Evolutionary conservation across 1,284 basidiomycete genomes (phyloP).

Genomic region (Fomitopsis betulina): DNA sequence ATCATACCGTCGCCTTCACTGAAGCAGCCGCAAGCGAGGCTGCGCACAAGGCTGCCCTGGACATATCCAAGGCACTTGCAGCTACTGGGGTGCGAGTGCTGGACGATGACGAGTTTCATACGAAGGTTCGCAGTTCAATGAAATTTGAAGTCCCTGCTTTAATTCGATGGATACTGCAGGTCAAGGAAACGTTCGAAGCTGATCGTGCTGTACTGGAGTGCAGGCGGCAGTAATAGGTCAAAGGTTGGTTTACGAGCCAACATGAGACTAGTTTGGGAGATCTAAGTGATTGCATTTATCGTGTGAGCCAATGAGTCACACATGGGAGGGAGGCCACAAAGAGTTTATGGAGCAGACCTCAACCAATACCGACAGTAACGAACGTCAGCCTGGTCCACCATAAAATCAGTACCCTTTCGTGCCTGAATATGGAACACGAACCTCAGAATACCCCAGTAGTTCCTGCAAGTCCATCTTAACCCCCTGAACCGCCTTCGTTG

Average conservation of each 20-base stretch:
- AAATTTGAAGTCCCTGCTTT: too few relatives aligned
- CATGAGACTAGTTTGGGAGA: too few relatives aligned
- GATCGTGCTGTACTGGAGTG: neutral
- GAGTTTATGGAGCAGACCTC: neutral
- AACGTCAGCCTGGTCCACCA: neutral
- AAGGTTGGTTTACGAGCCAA: too few relatives aligned
- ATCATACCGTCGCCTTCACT: constrained; percentile 59
- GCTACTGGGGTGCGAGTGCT: constrained; percentile 52
- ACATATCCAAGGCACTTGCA: constrained; percentile 56
- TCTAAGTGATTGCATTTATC: too few relatives aligned
- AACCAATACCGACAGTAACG: neutral
- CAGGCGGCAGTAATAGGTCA: neutral
- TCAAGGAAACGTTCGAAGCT: neutral
- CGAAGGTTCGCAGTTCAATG: constrained; percentile 23
- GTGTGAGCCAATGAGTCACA: too few relatives aligned
- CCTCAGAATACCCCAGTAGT: constrained; percentile 37
- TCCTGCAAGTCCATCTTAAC: constrained; percentile 43
- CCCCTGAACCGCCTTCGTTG: constrained; percentile 30
- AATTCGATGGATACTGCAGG: neutral
- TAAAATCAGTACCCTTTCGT: neutral
- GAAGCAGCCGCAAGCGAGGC: constrained; percentile 45
- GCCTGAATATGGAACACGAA: constrained; percentile 21
- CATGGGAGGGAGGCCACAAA: too few relatives aligned
- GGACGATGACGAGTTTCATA: constrained; percentile 44
- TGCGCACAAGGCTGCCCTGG: constrained; percentile 56